Evolutionary conservation across 2,329 filamentous ascomycete species (phyloP).

Genomic region (Gliomastix tumulicola): DNA sequence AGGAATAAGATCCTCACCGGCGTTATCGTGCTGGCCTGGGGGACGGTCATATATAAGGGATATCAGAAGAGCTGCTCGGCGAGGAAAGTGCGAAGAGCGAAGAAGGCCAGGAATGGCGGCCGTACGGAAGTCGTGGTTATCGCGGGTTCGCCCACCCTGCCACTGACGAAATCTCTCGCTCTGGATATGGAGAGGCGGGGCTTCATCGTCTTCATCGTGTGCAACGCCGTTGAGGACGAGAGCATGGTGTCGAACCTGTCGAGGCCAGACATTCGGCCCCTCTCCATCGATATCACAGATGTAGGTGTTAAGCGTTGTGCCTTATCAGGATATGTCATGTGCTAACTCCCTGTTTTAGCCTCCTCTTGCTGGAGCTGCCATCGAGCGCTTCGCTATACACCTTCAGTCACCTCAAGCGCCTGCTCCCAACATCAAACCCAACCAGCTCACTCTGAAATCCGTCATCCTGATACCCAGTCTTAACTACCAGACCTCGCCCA

Average conservation of each 20-base stretch:
- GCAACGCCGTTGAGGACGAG: conserved; percentile 80
- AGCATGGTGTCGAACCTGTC: conserved; percentile 67
- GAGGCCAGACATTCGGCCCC: conserved; percentile 73
- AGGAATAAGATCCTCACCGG: conserved; percentile 69
- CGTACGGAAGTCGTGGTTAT: conserved; percentile 82
- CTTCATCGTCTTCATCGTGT: conserved; percentile 89
- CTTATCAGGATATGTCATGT: too few relatives aligned
- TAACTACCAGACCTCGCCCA: conserved; percentile 73
- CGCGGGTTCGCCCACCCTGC: conserved; percentile 79
- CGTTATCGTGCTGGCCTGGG: conserved; percentile 61
- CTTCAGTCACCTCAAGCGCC: conserved; percentile 71
- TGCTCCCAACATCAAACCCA: conserved; percentile 67
- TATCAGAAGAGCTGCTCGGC: conserved; percentile 47
- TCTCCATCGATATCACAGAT: conserved; percentile 78
- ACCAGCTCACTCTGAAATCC: conserved; percentile 69
- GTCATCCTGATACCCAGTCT: conserved; percentile 78
- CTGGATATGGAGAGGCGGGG: conserved; percentile 85
- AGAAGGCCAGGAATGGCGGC: conserved; percentile 73
- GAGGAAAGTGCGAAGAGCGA: conserved; percentile 66
- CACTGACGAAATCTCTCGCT: conserved; percentile 75
- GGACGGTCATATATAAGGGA: conserved; percentile 52
- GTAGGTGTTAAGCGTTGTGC: too few relatives aligned
- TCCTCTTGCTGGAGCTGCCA: conserved; percentile 58
- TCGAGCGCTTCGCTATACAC: conserved; percentile 63
- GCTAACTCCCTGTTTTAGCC: conserved; percentile 41